These are phyloP conservation scores for Tolypocladium endophyticum DNA, from an alignment of 2,329 filamentous ascomycete species.

Conservation along the genomic window DNA sequence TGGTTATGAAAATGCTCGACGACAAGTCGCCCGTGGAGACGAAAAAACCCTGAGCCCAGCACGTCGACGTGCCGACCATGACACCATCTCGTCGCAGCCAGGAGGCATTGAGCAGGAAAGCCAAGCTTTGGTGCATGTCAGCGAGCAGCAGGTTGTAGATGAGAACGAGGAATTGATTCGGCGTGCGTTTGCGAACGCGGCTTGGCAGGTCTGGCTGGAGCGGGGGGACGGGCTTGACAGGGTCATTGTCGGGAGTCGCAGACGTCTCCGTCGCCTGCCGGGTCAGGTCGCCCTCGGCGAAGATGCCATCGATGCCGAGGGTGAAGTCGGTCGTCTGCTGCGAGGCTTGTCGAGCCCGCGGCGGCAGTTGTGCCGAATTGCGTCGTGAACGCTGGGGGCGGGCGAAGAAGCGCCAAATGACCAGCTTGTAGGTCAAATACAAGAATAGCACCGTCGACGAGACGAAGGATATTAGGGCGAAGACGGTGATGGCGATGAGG, in stretches of 20 bases:
- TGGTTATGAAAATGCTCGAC: conserved; percentile 55
- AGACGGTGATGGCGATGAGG: conserved; percentile 17
- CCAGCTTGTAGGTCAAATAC: conserved; percentile 20
- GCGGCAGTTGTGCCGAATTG: conserved; percentile 1
- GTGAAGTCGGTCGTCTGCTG: conserved; percentile 21
- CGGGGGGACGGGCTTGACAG: background rate
- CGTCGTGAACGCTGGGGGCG: conserved; percentile 4
- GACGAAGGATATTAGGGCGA: conserved; percentile 20
- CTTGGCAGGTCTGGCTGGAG: conserved; percentile 5
- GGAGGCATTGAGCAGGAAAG: conserved; percentile 51
- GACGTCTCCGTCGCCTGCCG: background rate
- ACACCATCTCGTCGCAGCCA: conserved; percentile 47
- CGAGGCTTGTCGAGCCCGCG: background rate
- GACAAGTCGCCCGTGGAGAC: conserved; percentile 56
- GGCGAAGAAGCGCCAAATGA: conserved; percentile 16
- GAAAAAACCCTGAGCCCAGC: conserved; percentile 58
- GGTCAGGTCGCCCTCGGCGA: conserved; percentile 5
- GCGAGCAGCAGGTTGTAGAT: conserved; percentile 61
- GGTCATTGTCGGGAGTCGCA: background rate
- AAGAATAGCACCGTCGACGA: conserved; percentile 16
- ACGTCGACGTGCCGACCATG: conserved; percentile 40
- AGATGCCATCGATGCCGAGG: conserved; percentile 24
- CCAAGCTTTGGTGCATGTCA: conserved; percentile 54
- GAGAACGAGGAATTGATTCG: conserved; percentile 59
- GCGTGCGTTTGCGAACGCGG: conserved; percentile 22